A percentile compares a stretch with the other conserved stretches of the same genome.
phyloP scores from a whole-genome alignment of 2,329 filamentous ascomycete genomes.

The Trichoderma guizhouense region DNA sequence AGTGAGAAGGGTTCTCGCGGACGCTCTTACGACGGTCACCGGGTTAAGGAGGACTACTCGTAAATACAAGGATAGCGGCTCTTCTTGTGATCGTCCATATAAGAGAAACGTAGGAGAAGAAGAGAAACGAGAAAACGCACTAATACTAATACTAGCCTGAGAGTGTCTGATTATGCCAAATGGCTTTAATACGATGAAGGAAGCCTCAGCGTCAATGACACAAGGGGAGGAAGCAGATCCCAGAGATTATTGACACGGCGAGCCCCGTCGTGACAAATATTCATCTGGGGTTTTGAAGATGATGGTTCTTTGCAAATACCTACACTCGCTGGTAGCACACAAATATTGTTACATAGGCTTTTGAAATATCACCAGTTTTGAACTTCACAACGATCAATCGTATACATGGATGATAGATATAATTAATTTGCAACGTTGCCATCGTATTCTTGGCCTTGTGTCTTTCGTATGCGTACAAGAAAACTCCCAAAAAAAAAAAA shows the following conservation, averaged over 20 bases:
- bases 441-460: constrained; percentile 1
- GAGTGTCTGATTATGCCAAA: background rate
- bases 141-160: background rate
- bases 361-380: background rate
- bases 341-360: background rate
- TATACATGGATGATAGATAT: background rate
- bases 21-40: constrained; percentile 45
- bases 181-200: background rate
- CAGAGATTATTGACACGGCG: background rate
- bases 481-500: background rate
- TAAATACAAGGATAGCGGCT: constrained; percentile 28
- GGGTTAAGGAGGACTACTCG: constrained; percentile 69
- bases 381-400: background rate
- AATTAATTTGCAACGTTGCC: background rate
- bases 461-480: constrained; percentile 7
- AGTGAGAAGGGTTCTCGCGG: constrained; percentile 33
- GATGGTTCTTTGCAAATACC: background rate
- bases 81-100: background rate
- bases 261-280: background rate
- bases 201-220: background rate
- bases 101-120: background rate
- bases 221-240: background rate
- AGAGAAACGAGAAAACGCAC: background rate
- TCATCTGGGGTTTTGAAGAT: background rate
- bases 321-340: background rate